Conservation (phyloP, 1,284 basidiomycete genomes). For the Schizophyllum commune region DNA sequence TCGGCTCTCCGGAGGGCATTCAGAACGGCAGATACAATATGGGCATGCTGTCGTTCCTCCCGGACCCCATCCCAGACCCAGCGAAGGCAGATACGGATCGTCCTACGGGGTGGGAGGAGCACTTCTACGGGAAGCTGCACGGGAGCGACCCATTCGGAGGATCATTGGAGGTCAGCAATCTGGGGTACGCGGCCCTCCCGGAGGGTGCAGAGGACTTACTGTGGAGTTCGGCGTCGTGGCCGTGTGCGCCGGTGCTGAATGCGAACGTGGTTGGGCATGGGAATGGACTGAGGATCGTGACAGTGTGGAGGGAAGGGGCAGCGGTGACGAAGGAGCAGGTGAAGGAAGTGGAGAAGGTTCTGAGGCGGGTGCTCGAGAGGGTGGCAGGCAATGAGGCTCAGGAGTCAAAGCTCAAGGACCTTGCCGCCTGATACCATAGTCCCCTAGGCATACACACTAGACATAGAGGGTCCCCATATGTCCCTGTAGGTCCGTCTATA, state of each 20-base stretch:
- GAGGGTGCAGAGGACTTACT: background rate
- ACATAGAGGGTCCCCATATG: too few species aligned
- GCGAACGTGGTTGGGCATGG: background rate
- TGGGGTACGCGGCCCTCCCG: background rate
- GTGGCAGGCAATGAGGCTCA: background rate
- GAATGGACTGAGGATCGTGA: background rate
- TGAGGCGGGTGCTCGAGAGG: background rate
- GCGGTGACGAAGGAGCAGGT: background rate
- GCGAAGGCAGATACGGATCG: background rate
- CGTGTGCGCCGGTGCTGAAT: background rate
- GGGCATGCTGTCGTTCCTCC: background rate
- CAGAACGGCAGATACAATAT: background rate
- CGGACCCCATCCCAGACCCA: background rate
- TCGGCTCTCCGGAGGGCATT: background rate
- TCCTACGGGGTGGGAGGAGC: background rate
- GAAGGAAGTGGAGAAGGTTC: background rate
- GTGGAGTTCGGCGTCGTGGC: background rate
- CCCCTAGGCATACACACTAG: too few species aligned
- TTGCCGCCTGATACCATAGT: background rate
- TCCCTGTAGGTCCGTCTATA: too few species aligned
- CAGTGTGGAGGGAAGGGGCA: background rate
- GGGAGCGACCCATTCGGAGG: background rate
- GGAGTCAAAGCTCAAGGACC: background rate
- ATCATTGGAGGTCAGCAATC: background rate
- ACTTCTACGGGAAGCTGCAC: background rate